These are phyloP conservation scores for Erodium texanum DNA, from an alignment of 441 rosid species.

Conservation along the genomic window DNA sequence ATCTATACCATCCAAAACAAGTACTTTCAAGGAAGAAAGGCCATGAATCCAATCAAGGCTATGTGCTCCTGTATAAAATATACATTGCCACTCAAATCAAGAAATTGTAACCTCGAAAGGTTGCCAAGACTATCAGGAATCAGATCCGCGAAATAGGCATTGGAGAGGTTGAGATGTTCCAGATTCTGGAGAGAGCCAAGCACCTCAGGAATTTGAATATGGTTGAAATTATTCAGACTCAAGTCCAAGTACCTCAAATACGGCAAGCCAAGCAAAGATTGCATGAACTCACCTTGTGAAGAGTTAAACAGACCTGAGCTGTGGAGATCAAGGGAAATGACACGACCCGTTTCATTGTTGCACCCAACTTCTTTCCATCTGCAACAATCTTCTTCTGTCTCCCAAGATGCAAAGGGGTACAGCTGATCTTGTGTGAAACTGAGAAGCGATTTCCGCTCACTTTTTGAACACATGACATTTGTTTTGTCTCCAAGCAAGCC, in stretches of 20 bases:
- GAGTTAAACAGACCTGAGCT: background rate
- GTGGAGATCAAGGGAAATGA: conserved; percentile 9
- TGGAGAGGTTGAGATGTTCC: conserved; percentile 2
- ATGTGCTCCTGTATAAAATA: background rate
- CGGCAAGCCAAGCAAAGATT: conserved; percentile 9
- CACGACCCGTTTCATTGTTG: conserved; percentile 8
- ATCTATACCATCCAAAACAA: too few relatives aligned
- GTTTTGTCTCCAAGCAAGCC: background rate
- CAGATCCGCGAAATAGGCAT: background rate
- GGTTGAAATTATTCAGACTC: conserved; percentile 10
- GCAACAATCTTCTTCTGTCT: conserved; percentile 12
- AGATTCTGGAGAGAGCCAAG: conserved; percentile 14
- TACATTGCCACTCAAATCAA: conserved; percentile 9
- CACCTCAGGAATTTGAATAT: conserved; percentile 6
- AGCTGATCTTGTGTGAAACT: conserved; percentile 3
- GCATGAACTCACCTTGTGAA: conserved; percentile 1
- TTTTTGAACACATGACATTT: background rate
- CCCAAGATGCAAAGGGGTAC: background rate
- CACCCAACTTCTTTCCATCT: conserved; percentile 15
- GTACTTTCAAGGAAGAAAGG: too few relatives aligned
- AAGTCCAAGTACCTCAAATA: conserved; percentile 21
- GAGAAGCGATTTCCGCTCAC: conserved; percentile 1
- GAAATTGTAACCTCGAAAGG: conserved; percentile 15
- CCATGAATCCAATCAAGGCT: conserved; percentile 16
- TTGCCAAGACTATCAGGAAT: conserved; percentile 18